Evolutionary conservation across 1,284 basidiomycete species (phyloP).

Genomic region (Bjerkandera adusta): DNA sequence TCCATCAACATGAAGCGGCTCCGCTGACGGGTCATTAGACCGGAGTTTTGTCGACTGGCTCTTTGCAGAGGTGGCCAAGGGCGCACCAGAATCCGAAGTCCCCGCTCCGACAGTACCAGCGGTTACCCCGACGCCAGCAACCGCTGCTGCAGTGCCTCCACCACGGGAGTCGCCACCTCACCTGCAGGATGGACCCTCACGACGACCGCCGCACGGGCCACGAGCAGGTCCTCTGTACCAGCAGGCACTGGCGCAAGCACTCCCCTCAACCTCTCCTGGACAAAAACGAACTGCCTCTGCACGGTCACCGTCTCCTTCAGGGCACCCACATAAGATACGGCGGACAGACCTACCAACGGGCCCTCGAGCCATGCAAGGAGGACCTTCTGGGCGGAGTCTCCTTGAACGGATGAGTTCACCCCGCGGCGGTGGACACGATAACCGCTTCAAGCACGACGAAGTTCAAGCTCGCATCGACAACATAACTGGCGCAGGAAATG

Average conservation of each 20-base stretch:
- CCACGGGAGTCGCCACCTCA: constrained; percentile 28
- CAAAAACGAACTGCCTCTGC: constrained; percentile 71
- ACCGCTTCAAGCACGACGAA: constrained; percentile 47
- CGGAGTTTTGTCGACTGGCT: constrained; percentile 81
- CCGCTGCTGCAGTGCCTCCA: constrained; percentile 12
- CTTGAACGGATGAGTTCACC: constrained; percentile 66
- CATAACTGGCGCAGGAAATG: constrained; percentile 58
- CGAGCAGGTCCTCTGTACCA: constrained; percentile 48
- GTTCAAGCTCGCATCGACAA: constrained; percentile 78
- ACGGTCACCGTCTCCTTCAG: constrained; percentile 71
- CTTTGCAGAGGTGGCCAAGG: constrained; percentile 74
- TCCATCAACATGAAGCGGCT: constrained; percentile 12
- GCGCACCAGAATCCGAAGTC: constrained; percentile 47
- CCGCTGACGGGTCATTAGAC: constrained; percentile 53
- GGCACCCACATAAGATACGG: constrained; percentile 60
- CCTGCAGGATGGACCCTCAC: constrained; percentile 36
- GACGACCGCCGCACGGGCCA: constrained; percentile 39
- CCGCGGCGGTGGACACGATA: constrained; percentile 31
- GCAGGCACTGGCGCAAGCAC: constrained; percentile 65
- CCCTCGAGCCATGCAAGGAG: constrained; percentile 69
- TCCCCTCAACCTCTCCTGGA: constrained; percentile 48
- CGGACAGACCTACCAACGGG: constrained; percentile 75
- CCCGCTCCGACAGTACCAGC: constrained; percentile 28
- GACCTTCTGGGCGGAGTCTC: constrained; percentile 48
- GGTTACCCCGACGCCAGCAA: constrained; percentile 33